Percentiles rank a stretch among this genome's conserved stretches.
phyloP scores from a whole-genome alignment of 345 rosid species.

The Pelargonium nanum region DNA sequence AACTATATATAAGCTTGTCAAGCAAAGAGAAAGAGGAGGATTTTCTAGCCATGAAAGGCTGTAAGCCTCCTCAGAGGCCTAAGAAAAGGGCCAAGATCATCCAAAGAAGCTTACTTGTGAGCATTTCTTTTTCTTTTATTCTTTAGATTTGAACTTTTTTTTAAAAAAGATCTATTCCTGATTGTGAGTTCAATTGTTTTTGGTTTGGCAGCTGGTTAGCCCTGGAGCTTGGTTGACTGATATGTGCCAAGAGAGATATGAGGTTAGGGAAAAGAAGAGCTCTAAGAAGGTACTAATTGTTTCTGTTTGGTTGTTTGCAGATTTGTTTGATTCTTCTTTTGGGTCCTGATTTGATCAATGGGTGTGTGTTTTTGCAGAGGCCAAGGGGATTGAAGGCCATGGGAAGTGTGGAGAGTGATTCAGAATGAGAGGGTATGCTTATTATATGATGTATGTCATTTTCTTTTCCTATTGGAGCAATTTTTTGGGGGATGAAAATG shows the following conservation, averaged over 20 bases:
- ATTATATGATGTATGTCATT: no score
- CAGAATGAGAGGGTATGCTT: conserved; percentile 29
- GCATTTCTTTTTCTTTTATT: conserved; percentile 6
- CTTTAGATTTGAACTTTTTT: neutral
- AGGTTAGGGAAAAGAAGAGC: conserved; percentile 70
- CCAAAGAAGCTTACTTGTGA: conserved; percentile 60
- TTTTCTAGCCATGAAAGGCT: conserved; percentile 72
- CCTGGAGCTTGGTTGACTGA: conserved; percentile 80
- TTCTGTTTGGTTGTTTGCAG: neutral
- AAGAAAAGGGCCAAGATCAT: conserved; percentile 60
- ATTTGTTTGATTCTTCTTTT: neutral
- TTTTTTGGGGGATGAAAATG: neutral
- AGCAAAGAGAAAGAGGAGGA: conserved; percentile 78
- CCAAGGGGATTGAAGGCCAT: conserved; percentile 69
- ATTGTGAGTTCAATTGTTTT: neutral
- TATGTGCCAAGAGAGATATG: conserved; percentile 72
- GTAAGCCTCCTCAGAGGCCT: conserved; percentile 70
- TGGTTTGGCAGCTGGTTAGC: conserved; percentile 46
- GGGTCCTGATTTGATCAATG: neutral
- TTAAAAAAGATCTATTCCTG: neutral
- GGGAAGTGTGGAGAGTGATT: conserved; percentile 67
- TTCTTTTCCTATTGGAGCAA: neutral
- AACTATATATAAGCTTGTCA: conserved; percentile 41
- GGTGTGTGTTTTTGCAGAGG: conserved; percentile 39
- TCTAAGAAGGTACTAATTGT: conserved; percentile 42